These are phyloP conservation scores for Morella rubra DNA, from an alignment of 306 rosid species.

Conservation along the genomic window DNA sequence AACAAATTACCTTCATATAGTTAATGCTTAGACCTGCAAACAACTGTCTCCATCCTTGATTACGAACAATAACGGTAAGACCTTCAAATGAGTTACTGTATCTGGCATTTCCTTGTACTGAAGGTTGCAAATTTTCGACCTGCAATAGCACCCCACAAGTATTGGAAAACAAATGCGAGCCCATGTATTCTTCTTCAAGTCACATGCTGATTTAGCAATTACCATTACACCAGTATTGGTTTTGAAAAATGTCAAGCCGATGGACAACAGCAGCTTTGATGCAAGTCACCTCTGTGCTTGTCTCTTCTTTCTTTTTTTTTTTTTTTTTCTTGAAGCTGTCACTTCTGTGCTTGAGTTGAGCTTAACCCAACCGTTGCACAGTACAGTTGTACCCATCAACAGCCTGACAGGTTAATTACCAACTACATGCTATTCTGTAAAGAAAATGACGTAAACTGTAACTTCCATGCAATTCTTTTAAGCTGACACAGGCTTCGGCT, in stretches of 20 bases:
- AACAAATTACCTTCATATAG: constrained; percentile 75
- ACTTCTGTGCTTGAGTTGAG: not conserved
- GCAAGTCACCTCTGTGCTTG: not conserved
- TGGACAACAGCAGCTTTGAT: not conserved
- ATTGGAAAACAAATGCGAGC: constrained; percentile 17
- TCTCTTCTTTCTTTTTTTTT: too few species aligned
- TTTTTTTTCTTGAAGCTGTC: not conserved
- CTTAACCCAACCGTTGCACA: not conserved
- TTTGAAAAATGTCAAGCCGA: not conserved
- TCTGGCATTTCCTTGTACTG: constrained; percentile 46
- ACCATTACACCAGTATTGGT: not conserved
- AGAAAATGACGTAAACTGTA: not conserved
- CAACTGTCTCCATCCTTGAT: constrained; percentile 89
- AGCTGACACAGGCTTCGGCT: not conserved
- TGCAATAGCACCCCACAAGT: constrained; percentile 35
- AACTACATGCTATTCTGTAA: not conserved
- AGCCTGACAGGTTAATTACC: not conserved
- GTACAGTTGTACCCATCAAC: not conserved
- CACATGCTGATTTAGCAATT: constrained; percentile 1
- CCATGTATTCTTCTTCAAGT: not conserved
- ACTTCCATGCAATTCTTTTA: not conserved
- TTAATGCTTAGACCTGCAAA: constrained; percentile 94
- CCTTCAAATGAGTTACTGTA: constrained; percentile 67
- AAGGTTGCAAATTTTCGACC: constrained; percentile 67
- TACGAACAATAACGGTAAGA: constrained; percentile 54